These are phyloP conservation scores for Phytophthora sp. DNA, from an alignment of 352 stramenopile species.

Conservation along the genomic window DNA sequence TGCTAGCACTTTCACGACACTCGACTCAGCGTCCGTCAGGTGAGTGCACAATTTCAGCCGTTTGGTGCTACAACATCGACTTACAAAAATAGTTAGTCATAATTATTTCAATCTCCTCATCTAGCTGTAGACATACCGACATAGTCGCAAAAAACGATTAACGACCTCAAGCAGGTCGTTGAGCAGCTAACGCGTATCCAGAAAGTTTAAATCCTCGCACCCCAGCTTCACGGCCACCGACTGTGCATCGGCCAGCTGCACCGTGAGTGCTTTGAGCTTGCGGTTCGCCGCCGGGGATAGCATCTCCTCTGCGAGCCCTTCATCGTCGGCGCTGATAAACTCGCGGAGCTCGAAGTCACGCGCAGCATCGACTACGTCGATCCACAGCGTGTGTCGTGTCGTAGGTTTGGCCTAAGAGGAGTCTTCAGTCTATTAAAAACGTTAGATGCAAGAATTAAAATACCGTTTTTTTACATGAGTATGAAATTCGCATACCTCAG, in stretches of 20 bases:
- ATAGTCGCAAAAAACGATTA: neutral
- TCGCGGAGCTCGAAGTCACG: constrained; percentile 8
- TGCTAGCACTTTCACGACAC: constrained; percentile 8
- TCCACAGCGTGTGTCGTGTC: constrained; percentile 5
- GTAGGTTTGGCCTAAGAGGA: neutral
- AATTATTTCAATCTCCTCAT: neutral
- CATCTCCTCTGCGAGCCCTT: constrained; percentile 7
- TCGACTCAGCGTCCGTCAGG: too few species aligned
- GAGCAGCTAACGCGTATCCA: constrained; percentile 5
- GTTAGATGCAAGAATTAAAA: neutral
- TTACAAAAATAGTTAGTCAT: constrained; percentile 7
- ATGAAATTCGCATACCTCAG: constrained; percentile 3
- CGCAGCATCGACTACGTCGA: constrained; percentile 14
- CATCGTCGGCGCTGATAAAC: constrained; percentile 11
- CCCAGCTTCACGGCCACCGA: constrained; percentile 8
- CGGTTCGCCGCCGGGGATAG: neutral
- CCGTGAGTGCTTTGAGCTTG: neutral
- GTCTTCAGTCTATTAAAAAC: constrained; percentile 6
- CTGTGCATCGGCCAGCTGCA: neutral
- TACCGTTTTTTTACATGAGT: neutral
- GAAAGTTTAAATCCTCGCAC: neutral
- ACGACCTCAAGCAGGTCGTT: constrained; percentile 7
- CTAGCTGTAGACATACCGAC: constrained; percentile 7
- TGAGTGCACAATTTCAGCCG: constrained; percentile 9
- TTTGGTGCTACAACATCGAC: neutral